Evolutionary conservation across 2,329 filamentous ascomycete species (phyloP).

Genomic region (Colletotrichum echinochloae): DNA sequence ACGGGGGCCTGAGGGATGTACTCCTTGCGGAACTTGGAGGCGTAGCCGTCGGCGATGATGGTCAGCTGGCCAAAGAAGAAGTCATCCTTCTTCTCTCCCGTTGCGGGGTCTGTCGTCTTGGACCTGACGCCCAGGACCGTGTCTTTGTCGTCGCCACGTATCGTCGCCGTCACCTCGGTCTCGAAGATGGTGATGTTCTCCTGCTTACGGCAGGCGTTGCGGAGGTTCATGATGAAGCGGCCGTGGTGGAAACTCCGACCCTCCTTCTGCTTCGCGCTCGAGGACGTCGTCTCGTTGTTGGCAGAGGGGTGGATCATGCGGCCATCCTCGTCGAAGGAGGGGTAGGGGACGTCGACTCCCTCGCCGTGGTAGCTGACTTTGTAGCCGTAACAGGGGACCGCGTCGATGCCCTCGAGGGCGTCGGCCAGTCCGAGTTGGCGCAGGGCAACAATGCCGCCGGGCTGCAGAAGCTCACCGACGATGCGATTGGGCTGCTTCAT

Average conservation of each 20-base stretch:
- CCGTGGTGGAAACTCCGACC: slow-evolving; percentile 94
- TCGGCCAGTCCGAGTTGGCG: slow-evolving; percentile 82
- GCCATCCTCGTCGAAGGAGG: slow-evolving; percentile 66
- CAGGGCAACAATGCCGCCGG: slow-evolving; percentile 86
- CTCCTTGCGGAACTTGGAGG: slow-evolving; percentile 88
- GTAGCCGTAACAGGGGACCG: slow-evolving; percentile 85
- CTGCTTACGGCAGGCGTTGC: slow-evolving; percentile 78
- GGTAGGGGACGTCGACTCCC: slow-evolving; percentile 83
- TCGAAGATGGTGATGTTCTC: slow-evolving; percentile 92
- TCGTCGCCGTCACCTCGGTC: slow-evolving; percentile 82
- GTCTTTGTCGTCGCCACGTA: slow-evolving; percentile 75
- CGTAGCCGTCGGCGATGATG: slow-evolving; percentile 91
- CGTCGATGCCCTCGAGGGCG: slow-evolving; percentile 90
- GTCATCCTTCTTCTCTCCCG: slow-evolving; percentile 70
- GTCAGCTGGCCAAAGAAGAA: slow-evolving; percentile 91
- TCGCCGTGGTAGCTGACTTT: slow-evolving; percentile 85
- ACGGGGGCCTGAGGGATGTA: slow-evolving; percentile 75
- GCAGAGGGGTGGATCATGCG: slow-evolving; percentile 33
- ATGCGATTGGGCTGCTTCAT: slow-evolving; percentile 95
- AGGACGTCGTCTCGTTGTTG: slow-evolving; percentile 37
- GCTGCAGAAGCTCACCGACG: slow-evolving; percentile 94
- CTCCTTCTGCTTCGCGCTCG: slow-evolving; percentile 58
- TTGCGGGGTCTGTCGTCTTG: slow-evolving; percentile 69
- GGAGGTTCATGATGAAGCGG: slow-evolving; percentile 86
- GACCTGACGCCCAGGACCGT: slow-evolving; percentile 88